These are phyloP conservation scores for Citrus sp. DNA, from an alignment of 345 rosid species.

Conservation along the genomic window DNA sequence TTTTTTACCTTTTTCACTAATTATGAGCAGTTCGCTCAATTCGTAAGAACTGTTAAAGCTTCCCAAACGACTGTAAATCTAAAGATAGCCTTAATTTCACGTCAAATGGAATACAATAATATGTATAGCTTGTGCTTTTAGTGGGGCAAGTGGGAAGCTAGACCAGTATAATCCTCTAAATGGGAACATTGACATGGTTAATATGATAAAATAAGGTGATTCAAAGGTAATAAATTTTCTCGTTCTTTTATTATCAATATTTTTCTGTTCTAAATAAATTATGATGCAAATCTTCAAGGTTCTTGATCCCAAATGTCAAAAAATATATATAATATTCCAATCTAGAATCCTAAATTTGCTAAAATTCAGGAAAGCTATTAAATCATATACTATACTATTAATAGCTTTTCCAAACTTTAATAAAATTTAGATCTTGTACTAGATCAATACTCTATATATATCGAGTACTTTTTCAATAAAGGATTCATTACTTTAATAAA, in stretches of 20 bases:
- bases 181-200: not conserved
- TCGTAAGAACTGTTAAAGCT: not conserved
- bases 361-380: no score
- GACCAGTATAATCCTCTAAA: constrained; percentile 7
- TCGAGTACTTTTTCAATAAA: no score
- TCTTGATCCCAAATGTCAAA: not conserved
- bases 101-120: not conserved
- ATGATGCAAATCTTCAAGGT: not conserved
- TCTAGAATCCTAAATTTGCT: no score
- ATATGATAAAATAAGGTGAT: no score
- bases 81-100: not conserved
- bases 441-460: no score
- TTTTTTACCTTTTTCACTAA: not conserved
- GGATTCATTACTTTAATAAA: no score
- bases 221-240: not conserved
- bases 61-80: constrained; percentile 1
- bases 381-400: no score
- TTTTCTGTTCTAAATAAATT: not conserved
- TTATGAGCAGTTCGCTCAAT: not conserved
- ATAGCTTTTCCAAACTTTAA: no score
- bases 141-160: not conserved
- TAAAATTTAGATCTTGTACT: no score
- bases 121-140: not conserved
- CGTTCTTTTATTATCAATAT: not conserved
- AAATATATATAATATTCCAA: not conserved